phyloP scores from a whole-genome alignment of 2,329 filamentous ascomycete species.

The Fusarium annulatum region DNA sequence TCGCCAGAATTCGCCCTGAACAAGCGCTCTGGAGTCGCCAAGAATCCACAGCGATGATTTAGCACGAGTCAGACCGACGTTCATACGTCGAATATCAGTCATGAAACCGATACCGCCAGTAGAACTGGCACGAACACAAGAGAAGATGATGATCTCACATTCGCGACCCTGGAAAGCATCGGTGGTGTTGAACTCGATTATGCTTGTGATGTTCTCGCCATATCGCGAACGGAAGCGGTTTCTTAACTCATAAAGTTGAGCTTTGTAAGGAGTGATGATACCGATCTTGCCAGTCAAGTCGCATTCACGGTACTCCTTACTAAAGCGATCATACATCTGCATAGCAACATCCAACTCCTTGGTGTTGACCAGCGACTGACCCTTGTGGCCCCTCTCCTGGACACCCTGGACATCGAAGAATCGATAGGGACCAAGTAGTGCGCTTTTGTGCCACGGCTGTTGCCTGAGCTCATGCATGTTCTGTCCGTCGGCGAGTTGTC shows the following conservation, averaged over 20 bases:
- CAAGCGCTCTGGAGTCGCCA: constrained; percentile 87
- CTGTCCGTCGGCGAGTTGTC: constrained; percentile 83
- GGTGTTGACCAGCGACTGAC: constrained; percentile 90
- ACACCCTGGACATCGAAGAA: constrained; percentile 97
- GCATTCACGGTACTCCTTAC: constrained; percentile 73
- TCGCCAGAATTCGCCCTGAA: constrained; percentile 91
- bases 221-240: constrained; percentile 77
- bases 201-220: constrained; percentile 78
- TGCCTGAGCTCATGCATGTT: constrained; percentile 81
- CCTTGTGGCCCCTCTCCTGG: constrained; percentile 82
- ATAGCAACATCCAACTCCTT: constrained; percentile 89
- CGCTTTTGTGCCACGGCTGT: constrained; percentile 86
- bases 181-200: constrained; percentile 97
- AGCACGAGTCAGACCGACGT: constrained; percentile 95
- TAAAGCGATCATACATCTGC: constrained; percentile 83
- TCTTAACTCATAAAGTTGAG: constrained; percentile 85
- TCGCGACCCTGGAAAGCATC: constrained; percentile 98
- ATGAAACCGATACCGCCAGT: constrained; percentile 98
- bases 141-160: constrained; percentile 98
- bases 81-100: constrained; percentile 98
- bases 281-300: constrained; percentile 88
- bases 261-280: constrained; percentile 98
- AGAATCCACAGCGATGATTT: constrained; percentile 97
- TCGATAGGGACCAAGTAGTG: constrained; percentile 88
- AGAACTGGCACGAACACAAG: constrained; percentile 93